Evolutionary conservation across 148 eudicot species (phyloP).

Genomic region (Hydrangea macrophylla): DNA sequence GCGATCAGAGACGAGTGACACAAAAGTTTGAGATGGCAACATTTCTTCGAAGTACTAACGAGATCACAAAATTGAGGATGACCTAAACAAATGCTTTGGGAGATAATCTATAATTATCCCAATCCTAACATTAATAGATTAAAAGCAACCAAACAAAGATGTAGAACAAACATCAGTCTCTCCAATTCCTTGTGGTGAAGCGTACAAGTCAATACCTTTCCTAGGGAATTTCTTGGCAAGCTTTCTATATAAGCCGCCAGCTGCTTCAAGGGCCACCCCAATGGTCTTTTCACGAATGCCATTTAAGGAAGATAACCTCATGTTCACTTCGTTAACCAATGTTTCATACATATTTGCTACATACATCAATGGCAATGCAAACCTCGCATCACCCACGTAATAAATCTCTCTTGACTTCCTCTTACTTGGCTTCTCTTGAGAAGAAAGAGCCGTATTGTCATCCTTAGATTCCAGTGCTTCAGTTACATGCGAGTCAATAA

Average conservation of each 20-base stretch:
- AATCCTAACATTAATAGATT: too few relatives aligned
- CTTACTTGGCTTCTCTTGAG: conserved; percentile 54
- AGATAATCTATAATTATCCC: too few relatives aligned
- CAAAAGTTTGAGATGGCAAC: too few relatives aligned
- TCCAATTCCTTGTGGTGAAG: too few relatives aligned
- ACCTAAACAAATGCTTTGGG: too few relatives aligned
- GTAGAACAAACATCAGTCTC: too few relatives aligned
- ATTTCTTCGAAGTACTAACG: too few relatives aligned
- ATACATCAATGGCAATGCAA: conserved; percentile 75
- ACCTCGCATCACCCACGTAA: conserved; percentile 69
- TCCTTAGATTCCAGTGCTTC: conserved; percentile 39
- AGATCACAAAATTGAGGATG: too few relatives aligned
- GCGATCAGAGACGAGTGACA: too few relatives aligned
- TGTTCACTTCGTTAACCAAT: conserved; percentile 61
- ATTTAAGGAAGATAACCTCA: conserved; percentile 45
- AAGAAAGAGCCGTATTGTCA: conserved; percentile 35
- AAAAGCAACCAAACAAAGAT: too few relatives aligned
- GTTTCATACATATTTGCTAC: conserved; percentile 77
- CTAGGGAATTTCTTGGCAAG: conserved; percentile 65
- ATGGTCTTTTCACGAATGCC: conserved; percentile 71
- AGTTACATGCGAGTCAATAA: conserved; percentile 47
- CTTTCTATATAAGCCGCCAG: conserved; percentile 80
- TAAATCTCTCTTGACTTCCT: conserved; percentile 49
- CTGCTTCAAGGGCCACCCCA: conserved; percentile 79
- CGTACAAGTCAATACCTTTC: too few relatives aligned